Evolutionary conservation across 129 eudicot species (phyloP), one percentile per base, ranked within the genome.

Genomic region (Calendula officinalis): DNA sequence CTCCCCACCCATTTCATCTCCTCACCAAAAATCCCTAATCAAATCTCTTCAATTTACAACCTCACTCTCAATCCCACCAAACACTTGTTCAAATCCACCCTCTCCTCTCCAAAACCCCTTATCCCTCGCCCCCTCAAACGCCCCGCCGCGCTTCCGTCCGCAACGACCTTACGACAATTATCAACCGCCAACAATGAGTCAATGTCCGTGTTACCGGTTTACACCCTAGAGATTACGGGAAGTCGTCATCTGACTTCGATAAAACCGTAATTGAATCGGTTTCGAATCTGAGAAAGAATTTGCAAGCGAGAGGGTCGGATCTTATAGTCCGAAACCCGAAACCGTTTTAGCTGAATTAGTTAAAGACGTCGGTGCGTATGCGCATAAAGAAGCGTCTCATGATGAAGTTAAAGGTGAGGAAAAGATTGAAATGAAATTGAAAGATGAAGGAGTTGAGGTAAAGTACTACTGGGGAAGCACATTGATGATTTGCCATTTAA

Each of bases 381-480:
- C 84, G 16, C 94, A 87, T 13, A 60, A 83, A 17, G 96, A 91
- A 70, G 95, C 87, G 50, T 82, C 94, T 13, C 83, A 81, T 51
- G 94, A 87, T 71, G 98, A 91, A 70, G 98, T 88, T 45, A 84
- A 83, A 64, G 79, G 94, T 6, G 98, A 88, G 75, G 84, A 68
- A 50, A 85, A 75, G 71, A 78, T 87, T 49, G 95, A 87, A 72
- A 72, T 34, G 11, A 82, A 46, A 12, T 67, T 87, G 82, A 91
- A 85, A 74, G 88, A 87, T 60, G 94, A 87, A 57, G 96, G 98
- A 1, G 81, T 91, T 32, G 98, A 91, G 65, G 88, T 91, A 45
- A 91, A 84, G 81, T 91, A 91, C 71, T 87, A 75, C 57, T 91
- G 98, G 98, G 98, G 98, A 52, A 91, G 98, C 58, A 91, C 98